phyloP scores from a whole-genome alignment of 106 monocot species.

The Dioscorea zingiberensis region DNA sequence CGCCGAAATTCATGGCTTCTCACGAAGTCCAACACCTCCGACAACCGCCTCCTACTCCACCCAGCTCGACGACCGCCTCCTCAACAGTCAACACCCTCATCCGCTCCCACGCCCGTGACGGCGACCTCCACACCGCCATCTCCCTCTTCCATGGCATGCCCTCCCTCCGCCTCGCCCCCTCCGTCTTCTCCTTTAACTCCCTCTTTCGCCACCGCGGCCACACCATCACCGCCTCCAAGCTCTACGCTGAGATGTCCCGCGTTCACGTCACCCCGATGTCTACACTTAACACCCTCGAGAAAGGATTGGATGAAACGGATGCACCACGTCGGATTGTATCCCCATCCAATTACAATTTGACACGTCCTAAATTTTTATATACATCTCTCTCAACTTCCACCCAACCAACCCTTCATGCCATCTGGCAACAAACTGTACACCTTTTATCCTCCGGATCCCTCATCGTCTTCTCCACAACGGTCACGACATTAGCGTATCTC shows the following conservation, averaged over 20 bases:
- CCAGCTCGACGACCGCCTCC: conserved; percentile 40
- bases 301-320: no score
- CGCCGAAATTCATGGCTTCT: no score
- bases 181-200: conserved; percentile 71
- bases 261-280: conserved; percentile 28
- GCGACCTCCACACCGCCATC: conserved; percentile 37
- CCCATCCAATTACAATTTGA: no score
- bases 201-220: conserved; percentile 59
- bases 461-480: conserved; percentile 46
- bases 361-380: no score
- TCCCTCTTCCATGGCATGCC: conserved; percentile 47
- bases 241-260: conserved; percentile 51
- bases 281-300: conserved; percentile 85
- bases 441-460: conserved; percentile 39
- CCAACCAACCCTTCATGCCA: conserved; percentile 30
- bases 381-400: conserved; percentile 25
- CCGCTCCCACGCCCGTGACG: conserved; percentile 35
- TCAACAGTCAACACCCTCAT: conserved; percentile 64
- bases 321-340: no score
- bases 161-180: no score
- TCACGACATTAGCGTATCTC: conserved; percentile 52
- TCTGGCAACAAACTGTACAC: no score
- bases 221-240: conserved; percentile 28
- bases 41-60: conserved; percentile 2
- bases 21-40: no score